Evolutionary conservation across 352 stramenopile species (phyloP), one percentile per base, ranked within the genome.

Genomic region (Stephanocyclus meneghinianus): DNA sequence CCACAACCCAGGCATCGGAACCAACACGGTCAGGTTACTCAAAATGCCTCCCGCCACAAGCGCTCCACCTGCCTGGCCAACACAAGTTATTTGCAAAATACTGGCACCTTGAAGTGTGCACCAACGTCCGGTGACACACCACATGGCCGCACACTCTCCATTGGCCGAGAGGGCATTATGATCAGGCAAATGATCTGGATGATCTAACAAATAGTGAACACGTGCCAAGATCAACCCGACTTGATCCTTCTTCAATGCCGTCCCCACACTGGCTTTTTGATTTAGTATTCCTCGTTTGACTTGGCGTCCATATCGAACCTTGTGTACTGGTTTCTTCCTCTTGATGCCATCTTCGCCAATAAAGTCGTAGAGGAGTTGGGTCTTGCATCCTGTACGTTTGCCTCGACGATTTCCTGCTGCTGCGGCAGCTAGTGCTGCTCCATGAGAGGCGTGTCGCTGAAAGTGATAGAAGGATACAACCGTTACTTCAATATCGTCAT

Each of bases 401-500:
- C 67, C 63, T 10, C 68, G 57, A 61, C 37, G 69, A 21, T 75
- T 70, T n/a, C 65, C 74, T 8, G 66, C 64, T 3, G 66, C 61
- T 35, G 56, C 26, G 0, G 26, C 15, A 13, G 68, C 62, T 35
- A 70, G 48, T 15, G 69, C 56, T 8, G 73, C 74, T 18, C 74
- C 68, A 11, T 55, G 55, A 10, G 62, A 57, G 35, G 42, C 60
- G 51, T 74, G 53, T 47, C 65, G 53, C 48, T 84, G 55, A 32
- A 84, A 79, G 45, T 87, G 80, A 67, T 84, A 87, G 55, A 87
- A 87, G 8, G 74, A 83, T n/a, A 87, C 80, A 9, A 87, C 69
- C 0, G 72, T 83, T 0, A 82, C 71, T 51, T 78, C 59, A 50
- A 74, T 26, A 55, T 74, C 32, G n/a, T 84, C 35, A 16, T 80